phyloP scores from a whole-genome alignment of 805 yeast genomes.

The Lachancea fermentati region DNA sequence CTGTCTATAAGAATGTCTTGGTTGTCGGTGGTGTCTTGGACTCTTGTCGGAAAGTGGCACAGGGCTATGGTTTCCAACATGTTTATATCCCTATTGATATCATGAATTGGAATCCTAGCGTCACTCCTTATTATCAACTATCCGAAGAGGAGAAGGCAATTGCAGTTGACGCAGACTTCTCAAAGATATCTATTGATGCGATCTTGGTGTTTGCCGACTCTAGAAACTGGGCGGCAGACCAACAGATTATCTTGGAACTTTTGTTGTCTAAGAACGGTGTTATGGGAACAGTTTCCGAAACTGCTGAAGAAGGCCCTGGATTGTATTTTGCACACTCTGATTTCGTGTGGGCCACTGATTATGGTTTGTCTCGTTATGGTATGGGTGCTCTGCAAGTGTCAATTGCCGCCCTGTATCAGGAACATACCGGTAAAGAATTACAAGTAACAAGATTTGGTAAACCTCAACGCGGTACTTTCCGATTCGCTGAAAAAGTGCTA shows the following conservation, averaged over 20 bases:
- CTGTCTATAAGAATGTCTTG: conserved; percentile 61
- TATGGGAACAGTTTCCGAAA: conserved; percentile 74
- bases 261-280: conserved; percentile 70
- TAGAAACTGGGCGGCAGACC: conserved; percentile 90
- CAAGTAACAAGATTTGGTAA: conserved; percentile 82
- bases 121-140: conserved; percentile 74
- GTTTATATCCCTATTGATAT: conserved; percentile 80
- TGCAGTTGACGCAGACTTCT: conserved; percentile 55
- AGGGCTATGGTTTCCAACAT: conserved; percentile 74
- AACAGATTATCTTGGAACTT: conserved; percentile 80
- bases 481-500: conserved; percentile 74
- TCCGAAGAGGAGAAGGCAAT: conserved; percentile 63
- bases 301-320: conserved; percentile 72
- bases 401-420: conserved; percentile 76
- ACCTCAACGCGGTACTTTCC: conserved; percentile 83
- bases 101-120: conserved; percentile 81
- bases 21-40: conserved; percentile 90
- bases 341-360: conserved; percentile 90
- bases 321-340: conserved; percentile 88
- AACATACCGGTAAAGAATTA: conserved; percentile 76
- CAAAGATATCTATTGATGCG: conserved; percentile 65
- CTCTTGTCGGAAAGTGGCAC: conserved; percentile 76
- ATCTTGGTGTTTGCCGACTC: conserved; percentile 88
- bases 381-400: conserved; percentile 94
- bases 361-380: conserved; percentile 75